Evolutionary conservation across 2,329 filamentous ascomycete genomes (phyloP).

Genomic region (Diaporthe nobilis): DNA sequence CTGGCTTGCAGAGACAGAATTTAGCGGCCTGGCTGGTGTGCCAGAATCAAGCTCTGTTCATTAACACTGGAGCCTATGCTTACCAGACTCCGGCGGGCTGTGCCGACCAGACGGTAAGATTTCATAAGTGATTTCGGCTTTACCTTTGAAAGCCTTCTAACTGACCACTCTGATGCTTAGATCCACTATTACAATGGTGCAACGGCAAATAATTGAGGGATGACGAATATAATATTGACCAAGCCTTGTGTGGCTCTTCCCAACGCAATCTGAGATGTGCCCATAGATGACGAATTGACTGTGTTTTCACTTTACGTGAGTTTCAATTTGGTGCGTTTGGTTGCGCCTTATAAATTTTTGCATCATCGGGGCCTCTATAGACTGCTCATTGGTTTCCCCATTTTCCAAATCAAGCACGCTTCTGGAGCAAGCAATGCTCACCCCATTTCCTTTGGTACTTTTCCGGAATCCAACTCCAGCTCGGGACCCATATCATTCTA

Average conservation of each 20-base stretch:
- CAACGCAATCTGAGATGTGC: background rate
- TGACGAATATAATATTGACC: background rate
- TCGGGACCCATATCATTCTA: slow-evolving; percentile 86
- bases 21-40: slow-evolving; percentile 72
- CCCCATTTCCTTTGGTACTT: slow-evolving; percentile 85
- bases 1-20: slow-evolving; percentile 66
- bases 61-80: slow-evolving; percentile 71
- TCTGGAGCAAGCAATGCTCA: slow-evolving; percentile 85
- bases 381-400: background rate
- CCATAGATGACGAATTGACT: background rate
- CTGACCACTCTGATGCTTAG: slow-evolving; percentile 44
- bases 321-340: background rate
- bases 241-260: background rate
- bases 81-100: slow-evolving; percentile 72
- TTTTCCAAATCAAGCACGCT: slow-evolving; percentile 46
- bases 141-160: slow-evolving; percentile 2
- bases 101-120: slow-evolving; percentile 68
- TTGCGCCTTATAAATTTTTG: background rate
- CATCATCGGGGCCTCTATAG: background rate
- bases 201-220: slow-evolving; percentile 38
- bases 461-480: slow-evolving; percentile 77
- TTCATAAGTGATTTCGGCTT: background rate
- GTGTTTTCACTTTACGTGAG: too few species aligned
- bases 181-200: slow-evolving; percentile 59
- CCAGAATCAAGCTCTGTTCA: slow-evolving; percentile 63